A percentile compares a stretch with the other conserved stretches of the same genome.
These are phyloP conservation scores for Panus rudis DNA, from an alignment of 768 basidiomycete species.

Conservation along the genomic window DNA sequence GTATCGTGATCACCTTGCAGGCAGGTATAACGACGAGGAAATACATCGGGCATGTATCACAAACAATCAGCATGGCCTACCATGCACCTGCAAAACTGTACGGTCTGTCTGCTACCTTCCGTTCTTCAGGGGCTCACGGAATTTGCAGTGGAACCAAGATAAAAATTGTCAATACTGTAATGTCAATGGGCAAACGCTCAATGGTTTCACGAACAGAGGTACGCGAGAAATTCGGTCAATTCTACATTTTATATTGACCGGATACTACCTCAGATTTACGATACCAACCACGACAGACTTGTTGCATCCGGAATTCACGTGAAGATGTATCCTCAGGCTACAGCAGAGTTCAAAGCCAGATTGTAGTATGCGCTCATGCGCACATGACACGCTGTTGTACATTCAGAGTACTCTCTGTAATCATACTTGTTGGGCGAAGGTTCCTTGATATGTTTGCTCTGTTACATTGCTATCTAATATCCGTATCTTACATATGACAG, in stretches of 20 bases:
- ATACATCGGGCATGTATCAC: conserved; percentile 9
- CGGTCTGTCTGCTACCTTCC: no score
- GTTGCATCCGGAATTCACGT: conserved; percentile 15
- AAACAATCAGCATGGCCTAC: conserved; percentile 11
- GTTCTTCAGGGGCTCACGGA: no score
- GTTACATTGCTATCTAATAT: no score
- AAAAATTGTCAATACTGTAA: conserved; percentile 2
- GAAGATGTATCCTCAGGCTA: conserved; percentile 17
- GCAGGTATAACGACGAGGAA: neutral
- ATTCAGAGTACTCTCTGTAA: no score
- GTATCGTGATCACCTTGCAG: conserved; percentile 16
- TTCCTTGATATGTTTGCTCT: no score
- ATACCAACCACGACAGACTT: conserved; percentile 4
- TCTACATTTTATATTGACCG: neutral
- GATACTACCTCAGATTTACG: neutral
- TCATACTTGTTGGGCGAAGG: no score
- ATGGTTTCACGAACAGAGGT: conserved; percentile 5
- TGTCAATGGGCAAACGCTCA: neutral
- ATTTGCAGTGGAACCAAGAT: conserved; percentile 1
- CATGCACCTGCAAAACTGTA: conserved; percentile 18
- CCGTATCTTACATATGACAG: no score
- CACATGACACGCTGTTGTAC: no score
- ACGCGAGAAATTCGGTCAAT: neutral
- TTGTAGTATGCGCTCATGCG: no score
- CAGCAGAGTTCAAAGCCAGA: no score